These are phyloP conservation scores for Epichloe typhina DNA, from an alignment of 2,329 filamentous ascomycete genomes.

Conservation along the genomic window DNA sequence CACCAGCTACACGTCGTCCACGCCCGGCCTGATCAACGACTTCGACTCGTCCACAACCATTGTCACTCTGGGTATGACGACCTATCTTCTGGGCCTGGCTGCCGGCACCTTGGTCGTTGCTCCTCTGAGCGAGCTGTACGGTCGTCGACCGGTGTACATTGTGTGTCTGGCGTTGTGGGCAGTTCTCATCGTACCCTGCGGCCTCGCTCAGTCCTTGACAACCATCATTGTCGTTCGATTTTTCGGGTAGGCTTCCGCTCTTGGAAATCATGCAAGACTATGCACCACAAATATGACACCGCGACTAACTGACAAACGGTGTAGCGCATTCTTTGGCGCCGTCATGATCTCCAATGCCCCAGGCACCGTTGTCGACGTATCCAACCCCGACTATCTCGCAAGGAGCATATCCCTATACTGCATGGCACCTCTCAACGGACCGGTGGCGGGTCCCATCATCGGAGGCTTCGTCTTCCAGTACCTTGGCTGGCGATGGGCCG, in stretches of 20 bases:
- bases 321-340: conserved; percentile 41
- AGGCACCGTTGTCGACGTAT: conserved; percentile 71
- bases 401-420: conserved; percentile 60
- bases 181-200: conserved; percentile 59
- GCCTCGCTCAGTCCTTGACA: conserved; percentile 51
- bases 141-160: conserved; percentile 55
- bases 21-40: conserved; percentile 53
- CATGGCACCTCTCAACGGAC: conserved; percentile 75
- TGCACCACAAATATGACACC: too few species aligned
- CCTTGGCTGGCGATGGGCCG: conserved; percentile 79
- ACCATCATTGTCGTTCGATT: conserved; percentile 62
- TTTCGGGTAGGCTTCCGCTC: conserved; percentile 40
- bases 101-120: conserved; percentile 59
- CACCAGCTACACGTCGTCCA: conserved; percentile 64
- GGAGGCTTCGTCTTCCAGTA: conserved; percentile 62
- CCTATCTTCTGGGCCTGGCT: conserved; percentile 65
- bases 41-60: conserved; percentile 47
- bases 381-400: conserved; percentile 65
- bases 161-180: conserved; percentile 51
- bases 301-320: too few species aligned
- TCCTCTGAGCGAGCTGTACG: conserved; percentile 59
- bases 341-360: conserved; percentile 76
- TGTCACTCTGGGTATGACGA: conserved; percentile 65
- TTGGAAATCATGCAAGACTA: too few species aligned
- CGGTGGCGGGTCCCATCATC: conserved; percentile 32